Conservation (phyloP, 2,329 filamentous ascomycete species). For the Lachnellula suecica region DNA sequence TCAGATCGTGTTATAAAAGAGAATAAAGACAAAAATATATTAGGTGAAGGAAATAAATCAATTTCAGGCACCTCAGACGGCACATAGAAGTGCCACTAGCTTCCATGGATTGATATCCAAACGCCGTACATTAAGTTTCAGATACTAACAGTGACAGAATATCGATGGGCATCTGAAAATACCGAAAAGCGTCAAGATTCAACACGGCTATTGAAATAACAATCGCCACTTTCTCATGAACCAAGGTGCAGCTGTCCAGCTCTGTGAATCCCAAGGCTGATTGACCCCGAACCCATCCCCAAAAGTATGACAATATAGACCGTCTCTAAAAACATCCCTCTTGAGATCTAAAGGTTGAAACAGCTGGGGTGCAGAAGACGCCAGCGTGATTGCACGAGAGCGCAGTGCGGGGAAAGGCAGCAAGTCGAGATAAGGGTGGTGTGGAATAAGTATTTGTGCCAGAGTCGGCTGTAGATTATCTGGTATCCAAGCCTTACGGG, state of each 20-base stretch:
- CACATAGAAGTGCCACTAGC: no score
- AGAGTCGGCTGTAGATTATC: slow-evolving; percentile 36
- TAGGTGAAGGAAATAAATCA: no score
- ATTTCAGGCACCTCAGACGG: no score
- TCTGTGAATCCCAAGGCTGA: neutral
- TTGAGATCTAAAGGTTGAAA: slow-evolving; percentile 38
- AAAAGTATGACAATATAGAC: neutral
- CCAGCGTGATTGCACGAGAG: slow-evolving; percentile 33
- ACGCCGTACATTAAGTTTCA: no score
- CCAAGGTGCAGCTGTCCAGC: neutral
- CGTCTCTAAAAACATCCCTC: slow-evolving; percentile 34
- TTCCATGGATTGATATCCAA: no score
- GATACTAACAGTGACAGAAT: no score
- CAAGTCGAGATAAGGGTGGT: slow-evolving; percentile 38
- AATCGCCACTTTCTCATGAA: neutral
- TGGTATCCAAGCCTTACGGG: slow-evolving; percentile 26
- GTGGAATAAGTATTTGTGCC: slow-evolving; percentile 38
- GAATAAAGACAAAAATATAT: no score
- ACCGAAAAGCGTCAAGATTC: no score
- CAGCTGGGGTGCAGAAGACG: slow-evolving; percentile 27
- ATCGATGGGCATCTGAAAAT: no score
- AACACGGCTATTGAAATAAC: no score
- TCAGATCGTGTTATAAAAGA: no score
- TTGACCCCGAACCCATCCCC: no score
- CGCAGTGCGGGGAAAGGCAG: slow-evolving; percentile 36